Evolutionary conservation across 352 stramenopile species (phyloP).

Genomic region (Globisporangium canariense): DNA sequence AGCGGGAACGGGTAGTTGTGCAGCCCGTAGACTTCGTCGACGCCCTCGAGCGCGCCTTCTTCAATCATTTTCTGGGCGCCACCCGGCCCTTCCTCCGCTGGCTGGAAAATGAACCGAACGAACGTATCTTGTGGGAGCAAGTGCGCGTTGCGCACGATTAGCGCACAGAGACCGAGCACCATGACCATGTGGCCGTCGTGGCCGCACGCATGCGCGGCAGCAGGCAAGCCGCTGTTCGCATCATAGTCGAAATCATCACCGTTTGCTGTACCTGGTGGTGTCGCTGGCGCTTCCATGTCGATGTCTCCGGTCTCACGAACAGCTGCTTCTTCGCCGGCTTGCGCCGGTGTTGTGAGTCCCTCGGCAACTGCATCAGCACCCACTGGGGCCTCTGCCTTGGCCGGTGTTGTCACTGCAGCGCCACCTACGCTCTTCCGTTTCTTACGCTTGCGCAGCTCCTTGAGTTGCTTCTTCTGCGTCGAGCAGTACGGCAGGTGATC

Average conservation of each 20-base stretch:
- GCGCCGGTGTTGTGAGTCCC: neutral
- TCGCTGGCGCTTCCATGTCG: constrained; percentile 16
- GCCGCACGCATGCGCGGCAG: constrained; percentile 91
- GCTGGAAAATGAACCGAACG: constrained; percentile 94
- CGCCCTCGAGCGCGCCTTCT: constrained; percentile 85
- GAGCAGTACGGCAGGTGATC: constrained; percentile 78
- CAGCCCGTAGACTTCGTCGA: constrained; percentile 92
- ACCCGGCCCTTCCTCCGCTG: constrained; percentile 91
- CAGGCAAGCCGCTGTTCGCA: constrained; percentile 8
- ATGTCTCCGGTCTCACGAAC: constrained; percentile 15
- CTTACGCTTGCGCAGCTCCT: constrained; percentile 62
- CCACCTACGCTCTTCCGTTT: constrained; percentile 41
- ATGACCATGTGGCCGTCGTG: constrained; percentile 96
- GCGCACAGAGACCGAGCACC: constrained; percentile 86
- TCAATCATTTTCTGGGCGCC: constrained; percentile 92
- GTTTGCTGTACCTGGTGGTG: constrained; percentile 24
- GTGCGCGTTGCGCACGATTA: constrained; percentile 72
- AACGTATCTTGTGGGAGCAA: constrained; percentile 67
- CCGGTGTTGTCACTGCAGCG: neutral
- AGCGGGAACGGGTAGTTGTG: constrained; percentile 90
- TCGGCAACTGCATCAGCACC: neutral
- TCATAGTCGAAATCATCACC: constrained; percentile 28
- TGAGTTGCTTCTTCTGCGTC: constrained; percentile 52
- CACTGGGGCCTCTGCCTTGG: neutral
- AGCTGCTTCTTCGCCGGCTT: constrained; percentile 3